These are phyloP conservation scores for Microdochium trichocladiopsis DNA, from an alignment of 2,329 filamentous ascomycete species.

Conservation along the genomic window DNA sequence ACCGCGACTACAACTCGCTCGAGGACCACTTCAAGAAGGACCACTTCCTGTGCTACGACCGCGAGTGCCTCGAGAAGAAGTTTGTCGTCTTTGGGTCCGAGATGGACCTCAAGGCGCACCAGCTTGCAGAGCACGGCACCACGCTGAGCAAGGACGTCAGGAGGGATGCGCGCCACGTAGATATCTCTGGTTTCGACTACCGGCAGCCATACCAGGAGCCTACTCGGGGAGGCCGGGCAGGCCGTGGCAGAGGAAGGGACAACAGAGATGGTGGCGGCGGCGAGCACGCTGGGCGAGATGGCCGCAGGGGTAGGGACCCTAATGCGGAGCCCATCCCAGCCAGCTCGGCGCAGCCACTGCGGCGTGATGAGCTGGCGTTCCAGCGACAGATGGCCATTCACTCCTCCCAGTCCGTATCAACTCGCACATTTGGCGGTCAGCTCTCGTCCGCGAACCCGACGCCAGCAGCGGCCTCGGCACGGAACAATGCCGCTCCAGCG, in stretches of 20 bases:
- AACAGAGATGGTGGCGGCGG: constrained; percentile 35
- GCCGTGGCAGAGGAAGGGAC: constrained; percentile 35
- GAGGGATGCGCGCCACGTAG: constrained; percentile 76
- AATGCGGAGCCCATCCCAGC: constrained; percentile 74
- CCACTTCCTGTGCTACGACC: constrained; percentile 78
- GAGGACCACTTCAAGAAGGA: constrained; percentile 83
- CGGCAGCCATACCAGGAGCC: constrained; percentile 64
- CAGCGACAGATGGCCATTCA: constrained; percentile 90
- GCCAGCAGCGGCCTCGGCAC: constrained; percentile 6
- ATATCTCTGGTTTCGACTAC: constrained; percentile 81
- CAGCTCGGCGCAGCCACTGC: constrained; percentile 71
- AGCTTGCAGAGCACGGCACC: constrained; percentile 74
- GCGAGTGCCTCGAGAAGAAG: constrained; percentile 91
- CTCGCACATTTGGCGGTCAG: constrained; percentile 78
- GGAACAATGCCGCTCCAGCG: constrained; percentile 8
- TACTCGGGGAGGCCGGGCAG: constrained; percentile 40
- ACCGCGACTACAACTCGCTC: constrained; percentile 77
- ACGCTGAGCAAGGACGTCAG: constrained; percentile 76
- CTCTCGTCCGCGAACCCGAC: constrained; percentile 49
- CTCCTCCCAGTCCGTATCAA: constrained; percentile 72
- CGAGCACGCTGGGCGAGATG: constrained; percentile 8
- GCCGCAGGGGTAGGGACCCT: constrained; percentile 63
- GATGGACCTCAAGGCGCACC: constrained; percentile 91
- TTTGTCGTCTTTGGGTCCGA: constrained; percentile 95
- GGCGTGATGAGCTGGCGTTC: constrained; percentile 83